These are phyloP conservation scores for Cryptococcus sp. DNA, from an alignment of 1,284 basidiomycete genomes.

Conservation along the genomic window DNA sequence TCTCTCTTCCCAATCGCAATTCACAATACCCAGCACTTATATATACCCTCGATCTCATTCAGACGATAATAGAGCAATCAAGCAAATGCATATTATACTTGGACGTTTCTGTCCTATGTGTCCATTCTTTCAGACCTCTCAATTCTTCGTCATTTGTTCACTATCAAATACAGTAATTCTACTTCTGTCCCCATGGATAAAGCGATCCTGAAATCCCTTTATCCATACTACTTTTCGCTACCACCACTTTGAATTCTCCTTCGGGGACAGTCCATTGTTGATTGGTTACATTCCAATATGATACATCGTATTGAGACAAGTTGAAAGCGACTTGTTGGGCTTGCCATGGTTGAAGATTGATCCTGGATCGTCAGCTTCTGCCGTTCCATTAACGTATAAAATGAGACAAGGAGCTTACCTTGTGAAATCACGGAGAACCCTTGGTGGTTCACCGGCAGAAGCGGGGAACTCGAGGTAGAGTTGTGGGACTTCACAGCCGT, in stretches of 20 bases:
- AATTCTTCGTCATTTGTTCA: not conserved
- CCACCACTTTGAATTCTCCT: constrained; percentile 40
- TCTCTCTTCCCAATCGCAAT: not conserved
- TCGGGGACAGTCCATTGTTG: constrained; percentile 46
- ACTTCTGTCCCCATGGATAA: constrained; percentile 4
- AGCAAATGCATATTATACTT: no score
- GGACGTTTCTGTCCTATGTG: no score
- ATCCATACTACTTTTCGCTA: constrained; percentile 28
- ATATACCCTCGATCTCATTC: no score
- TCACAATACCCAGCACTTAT: no score
- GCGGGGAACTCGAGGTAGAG: constrained; percentile 46
- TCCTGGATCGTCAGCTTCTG: constrained; percentile 12
- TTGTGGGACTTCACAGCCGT: constrained; percentile 48
- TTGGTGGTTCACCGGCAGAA: constrained; percentile 43
- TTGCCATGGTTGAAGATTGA: constrained; percentile 40
- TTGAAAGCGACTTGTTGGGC: constrained; percentile 37
- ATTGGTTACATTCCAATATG: constrained; percentile 45
- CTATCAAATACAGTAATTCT: not conserved
- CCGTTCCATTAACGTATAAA: not conserved
- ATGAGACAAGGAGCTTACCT: constrained; percentile 3
- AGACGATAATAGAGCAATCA: no score
- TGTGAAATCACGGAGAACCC: constrained; percentile 42
- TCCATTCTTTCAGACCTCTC: not conserved
- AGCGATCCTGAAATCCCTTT: constrained; percentile 11
- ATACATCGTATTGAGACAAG: constrained; percentile 46